Percentiles rank a stretch among this genome's conserved stretches.
These are phyloP conservation scores for Botrytis hyacinthi DNA, from an alignment of 2,329 filamentous ascomycete genomes.

Conservation along the genomic window DNA sequence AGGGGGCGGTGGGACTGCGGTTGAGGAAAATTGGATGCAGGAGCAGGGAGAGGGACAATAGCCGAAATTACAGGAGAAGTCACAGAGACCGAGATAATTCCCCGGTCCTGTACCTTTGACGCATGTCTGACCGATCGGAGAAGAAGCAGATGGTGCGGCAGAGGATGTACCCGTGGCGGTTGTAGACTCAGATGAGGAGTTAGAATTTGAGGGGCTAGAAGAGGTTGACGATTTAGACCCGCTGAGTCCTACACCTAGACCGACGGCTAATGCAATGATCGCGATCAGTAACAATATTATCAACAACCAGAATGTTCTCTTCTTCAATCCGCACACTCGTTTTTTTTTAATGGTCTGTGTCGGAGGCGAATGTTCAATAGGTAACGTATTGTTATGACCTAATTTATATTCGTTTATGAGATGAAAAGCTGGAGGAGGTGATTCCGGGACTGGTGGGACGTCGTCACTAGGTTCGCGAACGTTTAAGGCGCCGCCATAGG, in stretches of 20 bases:
- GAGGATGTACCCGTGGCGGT: background rate
- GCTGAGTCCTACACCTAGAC: conserved; percentile 11
- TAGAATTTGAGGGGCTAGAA: background rate
- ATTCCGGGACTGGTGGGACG: background rate
- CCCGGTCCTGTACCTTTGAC: conserved; percentile 33
- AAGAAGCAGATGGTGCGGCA: background rate
- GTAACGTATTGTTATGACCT: background rate
- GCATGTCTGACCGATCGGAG: conserved; percentile 21
- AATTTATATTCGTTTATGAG: conserved; percentile 14
- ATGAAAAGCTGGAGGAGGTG: conserved; percentile 8
- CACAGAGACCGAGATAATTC: conserved; percentile 42
- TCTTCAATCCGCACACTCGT: conserved; percentile 13
- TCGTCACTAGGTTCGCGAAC: background rate
- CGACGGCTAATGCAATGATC: conserved; percentile 3
- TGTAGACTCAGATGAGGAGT: background rate
- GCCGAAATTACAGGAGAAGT: conserved; percentile 34
- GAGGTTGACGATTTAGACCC: background rate
- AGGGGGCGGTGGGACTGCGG: conserved; percentile 26
- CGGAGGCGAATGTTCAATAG: background rate
- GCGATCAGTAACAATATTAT: background rate
- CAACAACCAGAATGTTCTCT: conserved; percentile 4
- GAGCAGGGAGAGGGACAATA: conserved; percentile 34
- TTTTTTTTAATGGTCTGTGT: background rate
- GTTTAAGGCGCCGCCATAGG: conserved; percentile 7
- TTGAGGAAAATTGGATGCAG: conserved; percentile 27